Percentiles rank a stretch among this genome's conserved stretches.
phyloP scores from a whole-genome alignment of 2,329 filamentous ascomycete species.

The Aureobasidium musti region DNA sequence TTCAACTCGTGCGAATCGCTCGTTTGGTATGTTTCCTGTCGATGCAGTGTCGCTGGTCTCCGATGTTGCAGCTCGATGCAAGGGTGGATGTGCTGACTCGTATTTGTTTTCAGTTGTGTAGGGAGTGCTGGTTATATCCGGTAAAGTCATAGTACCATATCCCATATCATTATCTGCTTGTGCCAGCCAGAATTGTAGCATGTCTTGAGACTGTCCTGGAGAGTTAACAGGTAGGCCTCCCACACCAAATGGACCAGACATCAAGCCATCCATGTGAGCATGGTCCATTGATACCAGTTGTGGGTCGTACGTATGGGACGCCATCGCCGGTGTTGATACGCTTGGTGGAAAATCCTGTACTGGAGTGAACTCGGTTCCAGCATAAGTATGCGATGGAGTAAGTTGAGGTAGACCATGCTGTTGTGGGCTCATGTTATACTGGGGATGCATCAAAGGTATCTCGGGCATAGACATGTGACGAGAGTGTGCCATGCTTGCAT shows the following conservation, averaged over 20 bases:
- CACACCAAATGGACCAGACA: constrained; percentile 24
- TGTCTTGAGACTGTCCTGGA: constrained; percentile 29
- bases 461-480: constrained; percentile 31
- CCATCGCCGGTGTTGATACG: constrained; percentile 8
- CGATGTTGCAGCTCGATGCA: neutral
- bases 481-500: constrained; percentile 27
- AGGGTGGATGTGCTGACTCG: neutral
- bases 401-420: constrained; percentile 15
- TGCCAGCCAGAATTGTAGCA: constrained; percentile 32
- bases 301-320: constrained; percentile 20
- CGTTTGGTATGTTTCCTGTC: constrained; percentile 42
- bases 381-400: constrained; percentile 6
- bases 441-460: constrained; percentile 9
- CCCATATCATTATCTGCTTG: constrained; percentile 32
- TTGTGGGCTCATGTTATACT: constrained; percentile 21
- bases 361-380: constrained; percentile 4
- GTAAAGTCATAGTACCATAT: constrained; percentile 30
- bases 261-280: constrained; percentile 13
- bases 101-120: constrained; percentile 34
- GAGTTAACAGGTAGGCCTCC: constrained; percentile 13
- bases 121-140: constrained; percentile 39
- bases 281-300: constrained; percentile 24
- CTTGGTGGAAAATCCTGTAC: constrained; percentile 14
- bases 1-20: constrained; percentile 45
- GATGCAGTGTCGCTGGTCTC: constrained; percentile 41